Evolutionary conservation across 495 filamentous ascomycete genomes (phyloP), one percentile per base, ranked within the genome.

Genomic region (Terfezia claveryi): DNA sequence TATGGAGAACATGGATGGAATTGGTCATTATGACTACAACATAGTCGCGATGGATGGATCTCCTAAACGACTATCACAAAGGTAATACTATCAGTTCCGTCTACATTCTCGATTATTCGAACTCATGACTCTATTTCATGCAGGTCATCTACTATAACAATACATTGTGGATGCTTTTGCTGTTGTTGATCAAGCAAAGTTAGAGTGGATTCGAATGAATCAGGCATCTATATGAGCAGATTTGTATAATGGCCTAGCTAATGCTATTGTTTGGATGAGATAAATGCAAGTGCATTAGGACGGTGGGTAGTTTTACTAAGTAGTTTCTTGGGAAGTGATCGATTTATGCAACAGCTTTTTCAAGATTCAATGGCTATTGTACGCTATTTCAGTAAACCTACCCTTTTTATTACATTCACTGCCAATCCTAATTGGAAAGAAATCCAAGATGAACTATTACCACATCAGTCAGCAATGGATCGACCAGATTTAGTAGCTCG

Each of bases 351-450:
- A 32, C 27, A 32, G 27, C 27, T 32, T 4, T 32, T 58, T 49
- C 37, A 55, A 49, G 56, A 61, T 56, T 57, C 44, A 9, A 60
- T 60, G 53, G 55, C 56, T 50, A 60, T 59, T 52, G 55, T 59
- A 12, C 32, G 55, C 44, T 38, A 53, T 50, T 57, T 56, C 37
- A 46, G 57, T 7, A 59, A 56, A 51, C 57, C 54, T 11, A 54
- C 55, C 23, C 53, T 59, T 37, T 60, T 60, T 54, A 61, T 61
- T 51, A 61, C 53, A 11, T 58, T 61, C 54, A 58, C 52, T 10
- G 52, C 56, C 10, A 61, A 61, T 51, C 59, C 56, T 46, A 52
- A 44, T 5, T 61, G 56, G 52, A 49, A 49, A 10, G 56, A 61
- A 37, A 61, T 61, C 10, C 11, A 46, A 14, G 10, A 36, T 9